These are phyloP conservation scores for Magnolia sinica DNA, from an alignment of 164 flowering plant species.

Conservation along the genomic window DNA sequence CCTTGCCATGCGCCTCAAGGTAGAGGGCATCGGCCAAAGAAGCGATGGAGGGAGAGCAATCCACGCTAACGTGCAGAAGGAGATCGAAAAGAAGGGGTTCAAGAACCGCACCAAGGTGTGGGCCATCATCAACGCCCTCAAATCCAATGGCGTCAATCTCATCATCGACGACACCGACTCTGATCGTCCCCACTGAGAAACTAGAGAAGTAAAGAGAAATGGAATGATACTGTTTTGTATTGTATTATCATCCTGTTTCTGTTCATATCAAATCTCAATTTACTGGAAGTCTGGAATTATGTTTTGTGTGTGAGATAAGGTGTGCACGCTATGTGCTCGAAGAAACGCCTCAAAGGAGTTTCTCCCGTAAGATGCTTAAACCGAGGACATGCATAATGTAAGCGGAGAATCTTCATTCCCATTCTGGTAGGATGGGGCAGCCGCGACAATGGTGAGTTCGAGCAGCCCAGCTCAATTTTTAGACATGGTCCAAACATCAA, in stretches of 20 bases:
- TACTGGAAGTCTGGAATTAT: too few species aligned
- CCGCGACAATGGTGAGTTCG: too few species aligned
- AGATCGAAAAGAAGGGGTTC: conserved; percentile 78
- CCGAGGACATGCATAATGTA: too few species aligned
- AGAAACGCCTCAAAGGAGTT: background rate
- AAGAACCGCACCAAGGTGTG: conserved; percentile 68
- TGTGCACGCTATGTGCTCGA: conserved; percentile 3
- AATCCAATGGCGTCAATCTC: conserved; percentile 65
- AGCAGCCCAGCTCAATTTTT: too few species aligned
- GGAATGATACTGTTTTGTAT: too few species aligned
- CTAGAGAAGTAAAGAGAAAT: too few species aligned
- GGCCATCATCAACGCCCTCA: conserved; percentile 83
- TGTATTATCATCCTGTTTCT: too few species aligned
- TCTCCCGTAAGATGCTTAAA: too few species aligned
- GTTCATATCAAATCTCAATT: too few species aligned
- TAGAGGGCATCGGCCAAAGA: conserved; percentile 66
- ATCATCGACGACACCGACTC: conserved; percentile 45
- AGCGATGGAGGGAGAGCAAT: conserved; percentile 64
- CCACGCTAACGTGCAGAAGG: conserved; percentile 65
- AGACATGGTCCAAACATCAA: too few species aligned
- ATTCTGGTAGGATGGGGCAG: too few species aligned
- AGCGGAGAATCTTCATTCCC: too few species aligned
- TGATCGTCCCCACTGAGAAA: background rate
- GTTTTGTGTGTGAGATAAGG: background rate
- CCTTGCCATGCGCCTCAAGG: conserved; percentile 85